Percentiles rank a stretch among this genome's conserved stretches.
These are phyloP conservation scores for Ambrosiella cleistominuta DNA, from an alignment of 2,329 filamentous ascomycete species.

Conservation along the genomic window DNA sequence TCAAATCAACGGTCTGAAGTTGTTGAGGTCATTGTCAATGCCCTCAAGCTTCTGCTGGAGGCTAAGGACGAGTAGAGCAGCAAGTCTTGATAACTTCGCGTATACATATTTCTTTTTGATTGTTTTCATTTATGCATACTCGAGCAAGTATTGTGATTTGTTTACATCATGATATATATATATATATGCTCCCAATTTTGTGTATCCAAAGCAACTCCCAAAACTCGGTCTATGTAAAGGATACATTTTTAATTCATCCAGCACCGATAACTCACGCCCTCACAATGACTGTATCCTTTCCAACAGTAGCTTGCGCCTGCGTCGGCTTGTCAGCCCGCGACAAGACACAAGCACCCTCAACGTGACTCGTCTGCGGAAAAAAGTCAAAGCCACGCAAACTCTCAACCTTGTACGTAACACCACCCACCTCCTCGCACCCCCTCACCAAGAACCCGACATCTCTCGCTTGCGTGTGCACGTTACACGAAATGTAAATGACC, in stretches of 20 bases:
- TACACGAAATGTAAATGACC: conserved; percentile 90
- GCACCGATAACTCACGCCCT: not conserved
- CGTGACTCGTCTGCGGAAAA: conserved; percentile 71
- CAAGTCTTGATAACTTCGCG: not conserved
- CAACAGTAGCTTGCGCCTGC: not conserved
- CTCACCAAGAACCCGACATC: conserved; percentile 79
- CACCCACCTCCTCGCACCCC: conserved; percentile 28
- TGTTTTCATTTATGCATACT: no score
- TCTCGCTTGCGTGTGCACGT: conserved; percentile 90
- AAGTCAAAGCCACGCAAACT: conserved; percentile 89
- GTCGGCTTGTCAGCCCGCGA: conserved; percentile 8
- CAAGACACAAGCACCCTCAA: conserved; percentile 35
- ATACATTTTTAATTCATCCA: not conserved
- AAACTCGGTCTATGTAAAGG: not conserved
- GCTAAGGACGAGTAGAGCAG: conserved; percentile 16
- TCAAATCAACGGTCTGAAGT: conserved; percentile 52
- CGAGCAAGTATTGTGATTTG: no score
- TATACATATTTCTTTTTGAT: no score
- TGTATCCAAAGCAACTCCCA: not conserved
- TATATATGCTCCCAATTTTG: not conserved
- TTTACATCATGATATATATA: not conserved
- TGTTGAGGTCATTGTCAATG: conserved; percentile 52
- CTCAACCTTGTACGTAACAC: conserved; percentile 62
- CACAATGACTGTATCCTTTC: not conserved
- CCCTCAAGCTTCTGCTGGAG: conserved; percentile 49